Evolutionary conservation across 441 rosid species (phyloP).

Genomic region (Capsella rubella): DNA sequence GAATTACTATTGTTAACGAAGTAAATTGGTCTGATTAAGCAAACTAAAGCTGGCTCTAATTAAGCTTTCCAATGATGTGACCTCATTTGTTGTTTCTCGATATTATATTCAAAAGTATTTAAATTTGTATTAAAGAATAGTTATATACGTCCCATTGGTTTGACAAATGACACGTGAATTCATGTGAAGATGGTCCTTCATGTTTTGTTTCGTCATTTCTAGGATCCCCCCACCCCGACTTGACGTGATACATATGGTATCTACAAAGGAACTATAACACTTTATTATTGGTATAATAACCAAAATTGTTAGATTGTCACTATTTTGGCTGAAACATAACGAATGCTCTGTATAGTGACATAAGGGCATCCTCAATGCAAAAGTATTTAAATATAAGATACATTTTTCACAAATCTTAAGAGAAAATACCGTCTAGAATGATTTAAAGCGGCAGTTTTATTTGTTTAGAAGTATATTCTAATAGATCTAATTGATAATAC

Average conservation of each 20-base stretch:
- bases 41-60: slow-evolving; percentile 31
- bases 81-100: slow-evolving; percentile 5
- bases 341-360: not conserved
- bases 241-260: slow-evolving; percentile 16
- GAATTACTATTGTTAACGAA: slow-evolving; percentile 35
- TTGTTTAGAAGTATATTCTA: not conserved
- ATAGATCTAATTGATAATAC: too few relatives aligned
- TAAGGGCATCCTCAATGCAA: not conserved
- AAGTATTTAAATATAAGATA: too few relatives aligned
- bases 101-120: slow-evolving; percentile 13
- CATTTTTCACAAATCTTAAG: too few relatives aligned
- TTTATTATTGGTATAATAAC: not conserved
- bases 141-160: slow-evolving; percentile 33
- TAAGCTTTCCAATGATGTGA: slow-evolving; percentile 38
- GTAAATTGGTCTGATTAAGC: slow-evolving; percentile 44
- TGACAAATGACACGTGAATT: slow-evolving; percentile 38
- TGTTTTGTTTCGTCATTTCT: slow-evolving; percentile 32
- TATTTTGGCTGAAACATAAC: not conserved
- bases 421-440: too few relatives aligned
- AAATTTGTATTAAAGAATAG: slow-evolving; percentile 38
- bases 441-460: not conserved
- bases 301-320: slow-evolving; percentile 3
- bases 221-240: slow-evolving; percentile 30
- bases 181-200: slow-evolving; percentile 42
- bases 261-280: not conserved